phyloP scores from a whole-genome alignment of 78 protist species.

The Dictyostelium citrinum region DNA sequence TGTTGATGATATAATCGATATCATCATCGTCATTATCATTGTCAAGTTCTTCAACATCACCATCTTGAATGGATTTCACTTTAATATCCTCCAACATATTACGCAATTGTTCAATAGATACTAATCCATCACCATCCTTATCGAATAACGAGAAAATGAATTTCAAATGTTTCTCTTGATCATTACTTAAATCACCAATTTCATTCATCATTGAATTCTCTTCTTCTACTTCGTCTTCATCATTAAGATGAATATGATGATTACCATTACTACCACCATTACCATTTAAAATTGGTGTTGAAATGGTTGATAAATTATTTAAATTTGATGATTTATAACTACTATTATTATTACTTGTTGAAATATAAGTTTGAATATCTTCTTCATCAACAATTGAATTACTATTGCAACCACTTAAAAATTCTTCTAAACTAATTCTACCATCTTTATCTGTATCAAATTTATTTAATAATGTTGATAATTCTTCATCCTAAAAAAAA shows the following conservation, averaged over 20 bases:
- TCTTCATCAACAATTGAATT: slow-evolving; percentile 13
- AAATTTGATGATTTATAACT: background rate
- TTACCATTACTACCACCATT: background rate
- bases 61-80: slow-evolving; percentile 19
- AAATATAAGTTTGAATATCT: background rate
- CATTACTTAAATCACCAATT: background rate
- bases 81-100: slow-evolving; percentile 55
- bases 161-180: slow-evolving; percentile 58
- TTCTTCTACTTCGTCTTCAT: background rate
- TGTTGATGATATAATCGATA: slow-evolving; percentile 49
- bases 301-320: background rate
- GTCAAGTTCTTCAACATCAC: background rate
- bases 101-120: slow-evolving; percentile 39
- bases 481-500: background rate
- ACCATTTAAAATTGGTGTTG: background rate
- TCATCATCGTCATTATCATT: slow-evolving; percentile 67
- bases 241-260: background rate
- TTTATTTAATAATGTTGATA: background rate
- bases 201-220: background rate
- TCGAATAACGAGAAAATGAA: slow-evolving; percentile 45
- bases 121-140: slow-evolving; percentile 61
- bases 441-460: slow-evolving; percentile 49
- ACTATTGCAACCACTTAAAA: slow-evolving; percentile 27
- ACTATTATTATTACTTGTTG: background rate
- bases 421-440: slow-evolving; percentile 48